Conservation (phyloP, 2,329 filamentous ascomycete genomes). For the Talaromyces verruculosus region DNA sequence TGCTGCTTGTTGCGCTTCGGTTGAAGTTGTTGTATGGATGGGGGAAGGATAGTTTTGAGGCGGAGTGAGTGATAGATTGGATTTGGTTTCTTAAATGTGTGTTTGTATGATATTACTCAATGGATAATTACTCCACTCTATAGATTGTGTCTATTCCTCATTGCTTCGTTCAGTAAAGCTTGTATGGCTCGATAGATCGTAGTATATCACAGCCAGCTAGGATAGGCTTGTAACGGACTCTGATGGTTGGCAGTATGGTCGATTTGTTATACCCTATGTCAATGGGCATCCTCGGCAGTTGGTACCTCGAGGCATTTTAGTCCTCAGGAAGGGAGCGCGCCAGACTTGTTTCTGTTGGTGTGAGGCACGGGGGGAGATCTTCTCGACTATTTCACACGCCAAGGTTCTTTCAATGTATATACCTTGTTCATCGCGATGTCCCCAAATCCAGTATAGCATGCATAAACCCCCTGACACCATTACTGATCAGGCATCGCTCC, state of each 20-base stretch:
- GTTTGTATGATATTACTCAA: background rate
- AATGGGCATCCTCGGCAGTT: background rate
- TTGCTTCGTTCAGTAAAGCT: background rate
- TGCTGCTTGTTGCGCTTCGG: slow-evolving; percentile 1
- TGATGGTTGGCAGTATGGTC: background rate
- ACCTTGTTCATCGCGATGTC: background rate
- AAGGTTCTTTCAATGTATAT: background rate
- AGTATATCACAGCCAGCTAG: background rate
- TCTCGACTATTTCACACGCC: background rate
- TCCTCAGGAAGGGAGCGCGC: background rate
- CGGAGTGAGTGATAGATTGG: background rate
- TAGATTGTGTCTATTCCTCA: background rate
- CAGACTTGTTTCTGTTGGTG: background rate
- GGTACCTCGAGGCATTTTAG: background rate
- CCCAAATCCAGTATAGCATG: slow-evolving; percentile 32
- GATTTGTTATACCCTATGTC: background rate
- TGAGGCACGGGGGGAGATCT: background rate
- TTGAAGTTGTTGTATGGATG: slow-evolving; percentile 11
- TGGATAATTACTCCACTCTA: background rate
- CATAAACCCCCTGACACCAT: slow-evolving; percentile 78
- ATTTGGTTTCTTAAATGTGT: background rate
- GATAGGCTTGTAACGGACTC: background rate
- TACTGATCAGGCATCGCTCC: slow-evolving; percentile 85
- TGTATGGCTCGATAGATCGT: background rate
- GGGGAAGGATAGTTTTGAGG: background rate